phyloP scores from a whole-genome alignment of 768 basidiomycete species.

The Suillus clintonianus region DNA sequence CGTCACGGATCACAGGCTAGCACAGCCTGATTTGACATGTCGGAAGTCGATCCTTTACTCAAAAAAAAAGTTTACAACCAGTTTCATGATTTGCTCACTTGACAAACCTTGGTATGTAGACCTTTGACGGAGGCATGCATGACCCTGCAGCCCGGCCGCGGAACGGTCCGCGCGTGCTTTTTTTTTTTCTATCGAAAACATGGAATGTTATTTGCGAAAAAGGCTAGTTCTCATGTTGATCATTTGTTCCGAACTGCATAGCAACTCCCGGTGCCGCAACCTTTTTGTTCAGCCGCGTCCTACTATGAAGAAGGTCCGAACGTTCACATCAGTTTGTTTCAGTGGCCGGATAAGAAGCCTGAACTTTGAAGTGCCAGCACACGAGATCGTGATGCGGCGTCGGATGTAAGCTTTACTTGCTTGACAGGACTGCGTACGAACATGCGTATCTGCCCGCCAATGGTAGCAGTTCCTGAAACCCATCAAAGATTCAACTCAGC shows the following conservation, averaged over 20 bases:
- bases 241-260: constrained; percentile 31
- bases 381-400: neutral
- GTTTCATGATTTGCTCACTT: neutral
- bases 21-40: neutral
- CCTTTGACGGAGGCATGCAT: neutral
- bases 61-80: neutral
- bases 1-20: neutral
- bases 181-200: constrained; percentile 10
- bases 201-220: constrained; percentile 18
- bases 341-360: neutral
- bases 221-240: constrained; percentile 21
- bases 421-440: neutral
- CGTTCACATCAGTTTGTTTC: neutral
- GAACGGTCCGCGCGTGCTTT: neutral
- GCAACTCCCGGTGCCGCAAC: constrained; percentile 27
- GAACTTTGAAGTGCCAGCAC: neutral
- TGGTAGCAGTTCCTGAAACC: constrained; percentile 10
- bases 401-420: constrained; percentile 1
- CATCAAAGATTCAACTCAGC: constrained; percentile 16
- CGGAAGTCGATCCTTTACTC: neutral
- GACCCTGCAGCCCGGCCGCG: neutral
- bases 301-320: neutral
- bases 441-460: constrained; percentile 1
- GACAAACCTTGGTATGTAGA: neutral
- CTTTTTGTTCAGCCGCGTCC: constrained; percentile 1